Base-by-base conservation (phyloP, 1,284 basidiomycete genomes). In the Phellopilus nigrolimitatus region DNA sequence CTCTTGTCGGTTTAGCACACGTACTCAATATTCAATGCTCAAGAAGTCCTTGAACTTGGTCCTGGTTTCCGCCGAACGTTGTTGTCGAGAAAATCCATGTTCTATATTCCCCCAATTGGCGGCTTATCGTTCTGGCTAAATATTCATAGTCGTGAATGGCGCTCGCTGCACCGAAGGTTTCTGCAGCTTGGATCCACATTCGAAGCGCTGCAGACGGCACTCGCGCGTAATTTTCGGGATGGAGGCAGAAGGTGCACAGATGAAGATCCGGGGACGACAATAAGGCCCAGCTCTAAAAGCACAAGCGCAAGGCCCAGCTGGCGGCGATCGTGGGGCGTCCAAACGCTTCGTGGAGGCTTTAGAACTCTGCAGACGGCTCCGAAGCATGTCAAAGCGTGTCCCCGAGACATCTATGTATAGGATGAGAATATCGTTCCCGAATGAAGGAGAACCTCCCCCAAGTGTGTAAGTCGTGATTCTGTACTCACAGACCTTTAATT, bases 351-450 rank as follows among this genome's bases (percentile, higher is more conserved):
- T 37, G 46, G 46, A 39, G 46, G 25, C 31, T 28, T 48, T 48
- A 48, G 46, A 48, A 48, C 22, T 6, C 38, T 28, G 17, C 24
- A 37, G 28, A 48, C 46, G 24, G 46, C 9, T 15, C 46, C 46
- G 36, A 37, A 48, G 46, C 34, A 24, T 17, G 36, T 47, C 45
- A 24, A 36, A 36, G 33, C 34, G 13, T 12, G n/a, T 39, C 17
- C 46, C 38, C 15, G n/a, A n/a, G n/a, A n/a, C n/a, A n/a, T n/a
- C n/a, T n/a, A n/a, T n/a, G n/a, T 37, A 37, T n/a, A 28, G 25
- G 38, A 48, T 34, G 30, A n/a, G 36, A 48, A 17, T 17, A 33
- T 27, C 36, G 34, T 48, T 30, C 46, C 46, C 39, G 28, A 48
- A 48, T 48, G 36, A 48, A 48, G 27, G 27, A 48, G 36, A 25